Percentiles rank a stretch among this genome's conserved stretches.
Evolutionary conservation across 768 basidiomycete genomes (phyloP).

Genomic region (Multifurca ochricompacta): DNA sequence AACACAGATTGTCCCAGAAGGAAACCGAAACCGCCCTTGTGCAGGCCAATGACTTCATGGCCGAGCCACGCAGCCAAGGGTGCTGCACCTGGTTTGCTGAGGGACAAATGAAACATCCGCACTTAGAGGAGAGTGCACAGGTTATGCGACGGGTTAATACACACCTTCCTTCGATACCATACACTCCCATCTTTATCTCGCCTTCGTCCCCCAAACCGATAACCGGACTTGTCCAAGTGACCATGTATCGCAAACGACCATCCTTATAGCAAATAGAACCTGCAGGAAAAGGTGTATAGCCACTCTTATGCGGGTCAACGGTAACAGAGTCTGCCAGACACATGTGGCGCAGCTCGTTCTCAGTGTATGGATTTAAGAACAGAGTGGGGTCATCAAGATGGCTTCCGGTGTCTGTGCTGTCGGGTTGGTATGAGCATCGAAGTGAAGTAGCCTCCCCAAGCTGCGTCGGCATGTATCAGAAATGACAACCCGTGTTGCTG

Average conservation of each 20-base stretch:
- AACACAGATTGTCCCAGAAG: slow-evolving; percentile 35
- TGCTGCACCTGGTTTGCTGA: slow-evolving; percentile 41
- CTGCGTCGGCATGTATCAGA: slow-evolving; percentile 38
- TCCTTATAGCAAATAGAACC: slow-evolving; percentile 37
- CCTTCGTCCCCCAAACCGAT: slow-evolving; percentile 26
- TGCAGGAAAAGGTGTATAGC: slow-evolving; percentile 38
- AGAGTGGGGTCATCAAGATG: slow-evolving; percentile 23
- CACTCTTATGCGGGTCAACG: slow-evolving; percentile 37
- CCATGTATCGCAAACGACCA: slow-evolving; percentile 30
- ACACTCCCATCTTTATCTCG: slow-evolving; percentile 33
- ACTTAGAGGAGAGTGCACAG: neutral
- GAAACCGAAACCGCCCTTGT: slow-evolving; percentile 32
- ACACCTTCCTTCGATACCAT: slow-evolving; percentile 43
- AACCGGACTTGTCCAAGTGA: slow-evolving; percentile 34
- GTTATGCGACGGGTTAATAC: neutral
- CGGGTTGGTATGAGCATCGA: slow-evolving; percentile 25
- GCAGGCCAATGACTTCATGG: slow-evolving; percentile 35
- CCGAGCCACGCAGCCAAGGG: slow-evolving; percentile 32
- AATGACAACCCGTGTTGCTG: slow-evolving; percentile 31
- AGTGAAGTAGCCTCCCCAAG: slow-evolving; percentile 42
- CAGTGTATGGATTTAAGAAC: slow-evolving; percentile 26
- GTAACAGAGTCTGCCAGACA: slow-evolving; percentile 34
- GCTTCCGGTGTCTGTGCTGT: neutral
- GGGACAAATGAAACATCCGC: neutral
- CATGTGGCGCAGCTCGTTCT: slow-evolving; percentile 26